Evolutionary conservation across 164 flowering plant species (phyloP), one percentile per base, ranked within the genome.

Genomic region (Vitis riparia): DNA sequence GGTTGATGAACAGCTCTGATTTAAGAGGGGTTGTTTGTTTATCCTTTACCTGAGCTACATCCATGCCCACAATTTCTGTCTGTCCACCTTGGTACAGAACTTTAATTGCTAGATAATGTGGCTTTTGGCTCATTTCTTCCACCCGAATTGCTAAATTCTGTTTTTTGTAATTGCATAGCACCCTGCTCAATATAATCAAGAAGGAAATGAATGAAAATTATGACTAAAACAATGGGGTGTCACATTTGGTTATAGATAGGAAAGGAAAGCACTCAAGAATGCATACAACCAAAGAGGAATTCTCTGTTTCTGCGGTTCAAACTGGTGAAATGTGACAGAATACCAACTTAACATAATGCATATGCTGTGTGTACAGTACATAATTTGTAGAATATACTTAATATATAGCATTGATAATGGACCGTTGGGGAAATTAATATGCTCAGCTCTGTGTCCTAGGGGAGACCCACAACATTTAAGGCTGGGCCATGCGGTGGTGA

Each of bases 21-120:
- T 37, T 37, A 37, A 5, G 5, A 6, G 64, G 19, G 17, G 29
- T 73, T 3, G 15, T 2, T 68, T 70, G 16, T 49, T 59, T 37
- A 3, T 52, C 10, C 72, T 37, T 37, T 37, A 91, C 98, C 89
- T 76, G 74, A 67, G 93, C 89, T 12, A 88, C 80, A 64, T 88
- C 91, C 0, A 86, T 82, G 16, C 29, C 84, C 0, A 81, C 83
- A 0, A 95, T 82, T 65, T 91, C 96, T 0, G 99, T 95, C 66
- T 95, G 97, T 13, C 98, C 99, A 44, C 97, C 99, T 81, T 95
- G 99, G 67, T 83, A 90, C 13, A 92, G 78, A 66, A 95, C 65
- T 51, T 85, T 90, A 51, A 95, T 72, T 13, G 97, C 94, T 30
- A 95, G 74, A 70, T 87, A 82, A 61, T 89, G 50, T 66, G 94